Conservation (phyloP, 2,329 filamentous ascomycete species). For the Aspergillus quadricinctus region DNA sequence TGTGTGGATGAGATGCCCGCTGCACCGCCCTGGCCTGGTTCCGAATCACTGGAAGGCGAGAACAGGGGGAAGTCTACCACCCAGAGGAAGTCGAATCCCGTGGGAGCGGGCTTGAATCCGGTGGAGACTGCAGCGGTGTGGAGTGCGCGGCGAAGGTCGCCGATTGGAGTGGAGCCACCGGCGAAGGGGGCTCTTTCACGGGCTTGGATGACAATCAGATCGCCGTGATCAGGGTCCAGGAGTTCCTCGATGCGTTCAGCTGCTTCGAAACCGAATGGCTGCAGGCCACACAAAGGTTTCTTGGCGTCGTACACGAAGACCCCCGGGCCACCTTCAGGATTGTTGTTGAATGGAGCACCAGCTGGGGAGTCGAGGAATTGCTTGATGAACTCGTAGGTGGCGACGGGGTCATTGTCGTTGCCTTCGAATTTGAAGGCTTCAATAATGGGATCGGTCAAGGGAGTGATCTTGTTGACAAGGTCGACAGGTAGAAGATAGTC, state of each 20-base stretch:
- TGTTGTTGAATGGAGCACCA: slow-evolving; percentile 57
- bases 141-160: slow-evolving; percentile 66
- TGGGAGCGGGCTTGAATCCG: slow-evolving; percentile 49
- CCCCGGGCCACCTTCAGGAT: slow-evolving; percentile 72
- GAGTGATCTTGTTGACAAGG: slow-evolving; percentile 71
- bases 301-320: slow-evolving; percentile 70
- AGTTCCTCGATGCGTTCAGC: slow-evolving; percentile 54
- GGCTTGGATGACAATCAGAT: slow-evolving; percentile 77
- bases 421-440: slow-evolving; percentile 66
- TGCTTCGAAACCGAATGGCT: slow-evolving; percentile 70
- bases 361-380: slow-evolving; percentile 67
- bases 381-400: slow-evolving; percentile 59
- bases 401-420: slow-evolving; percentile 45
- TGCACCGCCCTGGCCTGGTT: slow-evolving; percentile 75
- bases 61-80: slow-evolving; percentile 90
- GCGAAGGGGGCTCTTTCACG: slow-evolving; percentile 60
- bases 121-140: slow-evolving; percentile 65
- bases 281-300: slow-evolving; percentile 71
- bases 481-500: slow-evolving; percentile 59
- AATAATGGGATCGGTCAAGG: slow-evolving; percentile 63
- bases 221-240: slow-evolving; percentile 61
- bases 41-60: slow-evolving; percentile 60
- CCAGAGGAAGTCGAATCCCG: slow-evolving; percentile 71
- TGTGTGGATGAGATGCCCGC: slow-evolving; percentile 84
- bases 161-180: slow-evolving; percentile 70